Percentiles rank a stretch among this genome's conserved stretches.
These are phyloP conservation scores for Linnemannia zychae DNA, from an alignment of 192 early-diverging fungal genomes.

Conservation along the genomic window DNA sequence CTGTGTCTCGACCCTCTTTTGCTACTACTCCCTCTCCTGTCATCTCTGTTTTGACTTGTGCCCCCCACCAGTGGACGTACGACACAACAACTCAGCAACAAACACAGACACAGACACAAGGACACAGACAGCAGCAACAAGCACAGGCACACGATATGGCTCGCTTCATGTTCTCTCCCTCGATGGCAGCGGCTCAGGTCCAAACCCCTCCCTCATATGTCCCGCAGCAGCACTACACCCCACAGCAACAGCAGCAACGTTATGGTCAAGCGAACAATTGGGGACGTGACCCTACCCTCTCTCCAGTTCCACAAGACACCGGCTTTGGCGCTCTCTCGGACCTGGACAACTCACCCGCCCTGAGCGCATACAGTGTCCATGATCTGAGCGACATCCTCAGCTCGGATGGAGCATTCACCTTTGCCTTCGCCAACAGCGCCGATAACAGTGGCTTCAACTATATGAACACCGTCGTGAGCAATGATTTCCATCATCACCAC, in stretches of 20 bases:
- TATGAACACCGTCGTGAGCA: background rate
- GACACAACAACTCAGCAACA: background rate
- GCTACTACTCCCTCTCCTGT: background rate
- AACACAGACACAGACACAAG: constrained; percentile 3
- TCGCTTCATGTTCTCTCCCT: background rate
- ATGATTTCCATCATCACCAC: background rate
- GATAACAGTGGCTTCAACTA: background rate
- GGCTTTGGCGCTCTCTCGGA: background rate
- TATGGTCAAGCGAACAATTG: background rate
- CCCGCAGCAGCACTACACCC: background rate
- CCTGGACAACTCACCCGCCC: background rate
- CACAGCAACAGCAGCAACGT: background rate
- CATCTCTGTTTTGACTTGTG: background rate
- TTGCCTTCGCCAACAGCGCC: background rate
- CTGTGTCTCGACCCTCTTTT: background rate
- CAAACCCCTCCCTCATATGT: constrained; percentile 1
- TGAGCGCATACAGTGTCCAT: background rate
- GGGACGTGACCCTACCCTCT: background rate
- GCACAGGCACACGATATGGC: background rate
- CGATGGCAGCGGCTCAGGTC: background rate
- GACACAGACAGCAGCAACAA: background rate
- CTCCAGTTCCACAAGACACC: background rate
- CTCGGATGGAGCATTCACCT: background rate
- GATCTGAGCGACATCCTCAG: background rate
- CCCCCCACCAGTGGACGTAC: background rate